Evolutionary conservation across 352 stramenopile genomes (phyloP).

Genomic region (Phytophthora lateralis): DNA sequence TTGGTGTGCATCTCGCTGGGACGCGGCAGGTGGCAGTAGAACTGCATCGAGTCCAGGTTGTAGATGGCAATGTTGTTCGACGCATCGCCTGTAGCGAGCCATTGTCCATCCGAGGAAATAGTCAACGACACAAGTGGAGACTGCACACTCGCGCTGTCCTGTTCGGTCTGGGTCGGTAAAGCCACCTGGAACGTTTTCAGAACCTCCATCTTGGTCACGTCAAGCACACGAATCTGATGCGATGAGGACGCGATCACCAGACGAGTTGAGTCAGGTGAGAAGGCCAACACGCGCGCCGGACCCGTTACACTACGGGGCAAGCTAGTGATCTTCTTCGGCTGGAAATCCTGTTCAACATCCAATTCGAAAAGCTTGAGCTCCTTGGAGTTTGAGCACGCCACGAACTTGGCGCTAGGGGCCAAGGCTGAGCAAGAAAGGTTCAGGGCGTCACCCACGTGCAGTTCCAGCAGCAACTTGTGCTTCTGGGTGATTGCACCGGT

Average conservation of each 20-base stretch:
- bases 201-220: slow-evolving; percentile 73
- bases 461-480: slow-evolving; percentile 77
- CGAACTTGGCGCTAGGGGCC: slow-evolving; percentile 81
- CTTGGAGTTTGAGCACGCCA: slow-evolving; percentile 86
- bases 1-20: slow-evolving; percentile 80
- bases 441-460: slow-evolving; percentile 75
- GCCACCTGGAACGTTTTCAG: slow-evolving; percentile 75
- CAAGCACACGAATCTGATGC: slow-evolving; percentile 74
- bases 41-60: slow-evolving; percentile 89
- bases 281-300: slow-evolving; percentile 67
- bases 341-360: slow-evolving; percentile 44
- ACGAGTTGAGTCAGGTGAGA: slow-evolving; percentile 81
- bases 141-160: slow-evolving; percentile 22
- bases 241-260: slow-evolving; percentile 68
- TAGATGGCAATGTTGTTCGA: slow-evolving; percentile 79
- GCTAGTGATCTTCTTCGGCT: slow-evolving; percentile 61
- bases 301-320: slow-evolving; percentile 43
- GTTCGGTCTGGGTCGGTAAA: slow-evolving; percentile 5
- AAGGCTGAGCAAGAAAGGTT: slow-evolving; percentile 89
- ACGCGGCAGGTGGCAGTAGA: slow-evolving; percentile 69
- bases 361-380: slow-evolving; percentile 92
- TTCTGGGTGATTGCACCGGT: slow-evolving; percentile 45
- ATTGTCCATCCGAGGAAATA: slow-evolving; percentile 83
- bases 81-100: slow-evolving; percentile 72
- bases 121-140: slow-evolving; percentile 70